Conservation (phyloP, 345 rosid genomes). For the Arabidopsis thaliana region DNA sequence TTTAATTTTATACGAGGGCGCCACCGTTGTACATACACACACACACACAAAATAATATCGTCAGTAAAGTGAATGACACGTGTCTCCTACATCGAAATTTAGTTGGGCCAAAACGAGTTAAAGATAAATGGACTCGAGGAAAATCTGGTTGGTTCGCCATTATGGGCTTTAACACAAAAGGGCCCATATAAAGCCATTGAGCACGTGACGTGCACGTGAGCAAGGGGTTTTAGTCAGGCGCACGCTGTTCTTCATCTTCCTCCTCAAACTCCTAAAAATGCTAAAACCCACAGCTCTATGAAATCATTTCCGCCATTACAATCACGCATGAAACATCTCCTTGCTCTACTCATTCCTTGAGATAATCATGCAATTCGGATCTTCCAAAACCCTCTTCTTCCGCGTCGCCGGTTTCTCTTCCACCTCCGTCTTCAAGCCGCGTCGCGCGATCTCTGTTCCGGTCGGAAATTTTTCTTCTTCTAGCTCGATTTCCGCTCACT, state of each 20-base stretch:
- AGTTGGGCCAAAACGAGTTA: neutral
- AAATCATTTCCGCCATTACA: slow-evolving; percentile 25
- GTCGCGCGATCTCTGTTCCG: slow-evolving; percentile 39
- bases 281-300: slow-evolving; percentile 31
- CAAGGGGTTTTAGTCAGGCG: neutral
- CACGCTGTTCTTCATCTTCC: neutral
- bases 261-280: neutral
- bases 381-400: slow-evolving; percentile 35
- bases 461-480: slow-evolving; percentile 51
- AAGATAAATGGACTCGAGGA: neutral
- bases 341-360: slow-evolving; percentile 5
- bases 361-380: slow-evolving; percentile 43
- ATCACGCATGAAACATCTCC: slow-evolving; percentile 19
- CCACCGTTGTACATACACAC: too few relatives aligned
- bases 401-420: slow-evolving; percentile 27
- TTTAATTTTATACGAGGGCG: neutral
- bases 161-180: neutral
- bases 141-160: neutral
- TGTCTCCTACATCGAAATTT: neutral
- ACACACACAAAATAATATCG: too few relatives aligned
- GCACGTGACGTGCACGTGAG: slow-evolving; percentile 27
- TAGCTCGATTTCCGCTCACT: neutral
- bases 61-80: neutral
- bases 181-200: neutral
- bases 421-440: neutral